Evolutionary conservation across 371 early-diverging fungal genomes (phyloP).

Genomic region (Mucor irregularis): DNA sequence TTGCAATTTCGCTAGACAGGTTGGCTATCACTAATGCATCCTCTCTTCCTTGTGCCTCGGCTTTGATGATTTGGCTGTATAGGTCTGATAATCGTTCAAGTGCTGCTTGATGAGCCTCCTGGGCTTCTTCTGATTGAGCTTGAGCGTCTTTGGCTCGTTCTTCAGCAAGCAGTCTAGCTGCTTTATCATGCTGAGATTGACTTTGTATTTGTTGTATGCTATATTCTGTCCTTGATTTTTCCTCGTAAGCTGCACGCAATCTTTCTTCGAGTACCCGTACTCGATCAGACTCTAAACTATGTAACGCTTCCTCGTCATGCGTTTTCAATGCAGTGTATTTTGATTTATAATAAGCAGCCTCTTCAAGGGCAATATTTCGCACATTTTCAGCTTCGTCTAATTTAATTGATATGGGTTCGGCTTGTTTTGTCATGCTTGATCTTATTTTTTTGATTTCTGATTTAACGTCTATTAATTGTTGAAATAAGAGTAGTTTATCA

Average conservation of each 20-base stretch:
- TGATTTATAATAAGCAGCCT: conserved; percentile 59
- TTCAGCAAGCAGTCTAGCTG: conserved; percentile 44
- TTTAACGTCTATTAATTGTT: conserved; percentile 41
- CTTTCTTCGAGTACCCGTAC: conserved; percentile 48
- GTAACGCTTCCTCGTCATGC: conserved; percentile 30
- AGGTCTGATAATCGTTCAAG: conserved; percentile 41
- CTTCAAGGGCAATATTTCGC: conserved; percentile 53
- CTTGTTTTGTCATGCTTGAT: conserved; percentile 45
- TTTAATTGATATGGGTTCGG: conserved; percentile 45
- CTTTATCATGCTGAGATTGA: conserved; percentile 42
- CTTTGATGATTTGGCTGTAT: conserved; percentile 41
- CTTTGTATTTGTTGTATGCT: conserved; percentile 32
- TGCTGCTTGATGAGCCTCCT: conserved; percentile 48
- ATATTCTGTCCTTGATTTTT: conserved; percentile 34
- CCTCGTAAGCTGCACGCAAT: conserved; percentile 38
- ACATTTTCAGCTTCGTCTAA: conserved; percentile 49
- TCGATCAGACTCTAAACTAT: conserved; percentile 48
- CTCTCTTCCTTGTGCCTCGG: conserved; percentile 48
- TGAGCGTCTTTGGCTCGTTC: conserved; percentile 46
- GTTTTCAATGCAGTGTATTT: conserved; percentile 37
- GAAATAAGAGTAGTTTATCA: conserved; percentile 37
- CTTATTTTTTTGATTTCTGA: conserved; percentile 41
- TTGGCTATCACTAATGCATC: conserved; percentile 39
- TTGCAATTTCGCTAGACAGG: conserved; percentile 48
- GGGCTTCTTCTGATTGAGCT: conserved; percentile 50